Evolutionary conservation across 225 moss, liverwort and hornwort species (phyloP), one percentile per base, ranked within the genome.

Genomic region (Ulota crispa): DNA sequence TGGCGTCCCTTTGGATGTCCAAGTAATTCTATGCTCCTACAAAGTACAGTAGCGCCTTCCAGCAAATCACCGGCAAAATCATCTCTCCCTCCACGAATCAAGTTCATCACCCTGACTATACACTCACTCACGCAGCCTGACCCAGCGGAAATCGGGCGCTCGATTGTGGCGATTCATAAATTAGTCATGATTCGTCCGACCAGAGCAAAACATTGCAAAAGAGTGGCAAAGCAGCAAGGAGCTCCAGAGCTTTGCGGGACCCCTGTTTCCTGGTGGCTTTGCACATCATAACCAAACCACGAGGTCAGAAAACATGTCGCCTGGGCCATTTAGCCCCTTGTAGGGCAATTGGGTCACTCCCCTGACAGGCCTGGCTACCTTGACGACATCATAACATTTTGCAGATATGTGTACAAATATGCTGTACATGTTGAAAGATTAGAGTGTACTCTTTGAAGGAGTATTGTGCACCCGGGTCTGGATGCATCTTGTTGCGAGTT

Each of bases 51-150:
- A n/a, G 87, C 45, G 82, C 30, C 80, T 82, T 68, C 82, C 15
- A 70, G 57, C 30, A 28, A 28, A 16, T 52, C 60, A 47, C 20
- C 75, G 7, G 27, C 66, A 41, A 60, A 55, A 7, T 79, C 87
- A 43, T 87, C 80, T 2, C 73, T 53, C 21, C 64, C 83, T 10
- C 84, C 80, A 8, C 87, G 80, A 61, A 89, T 31, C 13, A 85
- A 64, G 70, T 86, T 89, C 75, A 89, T 63, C 16, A 84, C 84
- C 79, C 12, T 85, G 69, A 87, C 85, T 23, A 89, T 57, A 41
- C 85, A 84, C 87, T 89, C 89, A 19, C 41, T 13, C 12, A 45
- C 14, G 89, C 89, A 77, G 15, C 16, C 18, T 89, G 87, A 26
- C 89, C 87, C 61, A 79, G 79, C 19, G 67, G 85, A 56, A 84